These are phyloP conservation scores for Trichothecium roseum DNA, from an alignment of 2,329 filamentous ascomycete species.

Conservation along the genomic window DNA sequence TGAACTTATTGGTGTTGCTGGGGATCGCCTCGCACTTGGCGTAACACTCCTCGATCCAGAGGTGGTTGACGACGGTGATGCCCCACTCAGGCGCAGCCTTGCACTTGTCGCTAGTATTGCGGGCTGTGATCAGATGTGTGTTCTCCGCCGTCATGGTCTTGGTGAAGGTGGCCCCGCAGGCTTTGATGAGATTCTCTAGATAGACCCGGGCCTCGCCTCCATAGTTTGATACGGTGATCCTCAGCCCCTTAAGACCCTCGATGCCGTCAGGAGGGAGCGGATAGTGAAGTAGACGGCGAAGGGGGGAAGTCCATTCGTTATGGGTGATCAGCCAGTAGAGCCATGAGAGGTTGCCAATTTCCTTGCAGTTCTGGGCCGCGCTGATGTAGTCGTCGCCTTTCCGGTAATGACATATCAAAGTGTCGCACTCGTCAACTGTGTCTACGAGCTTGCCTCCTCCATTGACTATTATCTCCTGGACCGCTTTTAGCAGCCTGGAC, in stretches of 20 bases:
- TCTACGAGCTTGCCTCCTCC: conserved; percentile 62
- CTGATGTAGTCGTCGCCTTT: conserved; percentile 68
- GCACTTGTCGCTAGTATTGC: conserved; percentile 85
- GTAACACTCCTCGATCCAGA: conserved; percentile 97
- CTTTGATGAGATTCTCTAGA: conserved; percentile 80
- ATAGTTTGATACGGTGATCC: conserved; percentile 92
- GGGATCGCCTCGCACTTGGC: conserved; percentile 72
- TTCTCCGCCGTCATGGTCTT: conserved; percentile 94
- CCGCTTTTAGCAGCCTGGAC: conserved; percentile 44
- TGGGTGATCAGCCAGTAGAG: conserved; percentile 84
- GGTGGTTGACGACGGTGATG: conserved; percentile 80
- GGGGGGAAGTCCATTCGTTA: conserved; percentile 79
- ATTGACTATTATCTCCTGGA: conserved; percentile 59
- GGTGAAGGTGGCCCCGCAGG: conserved; percentile 79
- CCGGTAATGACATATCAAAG: conserved; percentile 80
- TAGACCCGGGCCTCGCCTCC: conserved; percentile 89
- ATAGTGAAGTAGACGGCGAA: conserved; percentile 79
- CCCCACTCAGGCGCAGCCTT: conserved; percentile 88
- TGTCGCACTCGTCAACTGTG: conserved; percentile 60
- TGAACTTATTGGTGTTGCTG: conserved; percentile 66
- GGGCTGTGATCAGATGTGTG: conserved; percentile 88
- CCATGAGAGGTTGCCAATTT: conserved; percentile 90
- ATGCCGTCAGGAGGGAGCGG: conserved; percentile 70
- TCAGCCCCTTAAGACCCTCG: conserved; percentile 63
- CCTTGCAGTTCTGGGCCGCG: conserved; percentile 67